Evolutionary conservation across 2,329 filamentous ascomycete genomes (phyloP).

Genomic region (Fusarium pseudocircinatum): DNA sequence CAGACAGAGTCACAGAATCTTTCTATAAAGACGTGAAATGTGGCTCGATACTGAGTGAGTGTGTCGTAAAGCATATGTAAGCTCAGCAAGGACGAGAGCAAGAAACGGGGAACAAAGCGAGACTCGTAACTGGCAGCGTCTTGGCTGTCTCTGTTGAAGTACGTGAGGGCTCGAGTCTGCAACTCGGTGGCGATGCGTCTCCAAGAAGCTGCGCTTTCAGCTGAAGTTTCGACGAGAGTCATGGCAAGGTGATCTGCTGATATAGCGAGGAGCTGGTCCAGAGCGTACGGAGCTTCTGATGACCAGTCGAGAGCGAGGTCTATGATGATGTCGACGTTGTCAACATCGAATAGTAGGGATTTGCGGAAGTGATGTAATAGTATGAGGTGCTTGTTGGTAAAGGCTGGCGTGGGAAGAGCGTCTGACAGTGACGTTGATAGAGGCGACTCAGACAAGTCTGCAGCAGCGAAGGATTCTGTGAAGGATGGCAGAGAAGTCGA

Average conservation of each 20-base stretch:
- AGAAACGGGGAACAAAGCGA: conserved; percentile 52
- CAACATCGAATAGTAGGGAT: conserved; percentile 37
- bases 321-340: conserved; percentile 39
- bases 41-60: conserved; percentile 48
- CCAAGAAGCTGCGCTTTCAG: conserved; percentile 26
- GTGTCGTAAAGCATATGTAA: conserved; percentile 61
- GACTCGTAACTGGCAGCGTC: conserved; percentile 36
- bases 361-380: conserved; percentile 51
- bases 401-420: conserved; percentile 37
- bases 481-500: conserved; percentile 38
- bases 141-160: conserved; percentile 49
- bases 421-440: conserved; percentile 16
- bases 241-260: conserved; percentile 53
- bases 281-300: conserved; percentile 53
- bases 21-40: conserved; percentile 53
- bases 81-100: conserved; percentile 57
- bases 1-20: conserved; percentile 53
- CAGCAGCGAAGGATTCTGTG: conserved; percentile 25
- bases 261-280: conserved; percentile 58
- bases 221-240: conserved; percentile 31
- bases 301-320: conserved; percentile 48
- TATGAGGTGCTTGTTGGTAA: conserved; percentile 52
- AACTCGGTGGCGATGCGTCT: conserved; percentile 54
- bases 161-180: conserved; percentile 55
- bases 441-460: conserved; percentile 23